Conservation (phyloP, 2,329 filamentous ascomycete genomes). For the Colletotrichum sp. region DNA sequence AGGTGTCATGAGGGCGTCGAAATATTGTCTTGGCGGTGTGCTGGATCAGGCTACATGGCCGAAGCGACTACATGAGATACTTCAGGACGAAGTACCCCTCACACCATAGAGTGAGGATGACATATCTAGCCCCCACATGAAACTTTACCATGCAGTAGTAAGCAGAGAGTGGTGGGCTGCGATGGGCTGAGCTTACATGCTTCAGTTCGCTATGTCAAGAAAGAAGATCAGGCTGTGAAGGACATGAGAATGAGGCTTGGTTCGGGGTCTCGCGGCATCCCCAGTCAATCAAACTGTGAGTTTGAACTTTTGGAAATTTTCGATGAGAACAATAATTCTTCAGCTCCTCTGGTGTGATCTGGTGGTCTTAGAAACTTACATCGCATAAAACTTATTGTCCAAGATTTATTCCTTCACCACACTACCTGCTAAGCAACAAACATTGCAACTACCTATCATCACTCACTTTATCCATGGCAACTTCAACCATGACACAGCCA, state of each 20-base stretch:
- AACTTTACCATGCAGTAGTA: neutral
- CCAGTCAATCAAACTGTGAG: neutral
- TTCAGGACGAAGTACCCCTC: neutral
- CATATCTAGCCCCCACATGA: neutral
- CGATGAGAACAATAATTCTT: neutral
- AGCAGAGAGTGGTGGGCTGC: neutral
- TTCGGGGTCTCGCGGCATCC: neutral
- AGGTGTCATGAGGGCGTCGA: neutral
- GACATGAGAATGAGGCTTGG: neutral
- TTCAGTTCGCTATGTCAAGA: neutral
- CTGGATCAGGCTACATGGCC: neutral
- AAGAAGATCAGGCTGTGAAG: neutral
- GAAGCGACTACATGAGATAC: neutral
- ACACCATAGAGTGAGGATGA: neutral
- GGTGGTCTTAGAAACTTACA: neutral
- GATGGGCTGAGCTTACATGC: neutral
- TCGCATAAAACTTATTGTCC: neutral
- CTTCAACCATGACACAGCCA: neutral
- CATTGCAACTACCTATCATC: neutral
- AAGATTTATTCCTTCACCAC: neutral
- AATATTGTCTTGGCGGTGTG: neutral
- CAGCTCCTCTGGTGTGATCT: neutral
- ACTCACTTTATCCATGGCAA: neutral
- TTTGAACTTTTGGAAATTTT: neutral
- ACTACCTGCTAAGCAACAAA: neutral